Evolutionary conservation across 768 basidiomycete genomes (phyloP).

Genomic region (Rhizopogon roseolus): DNA sequence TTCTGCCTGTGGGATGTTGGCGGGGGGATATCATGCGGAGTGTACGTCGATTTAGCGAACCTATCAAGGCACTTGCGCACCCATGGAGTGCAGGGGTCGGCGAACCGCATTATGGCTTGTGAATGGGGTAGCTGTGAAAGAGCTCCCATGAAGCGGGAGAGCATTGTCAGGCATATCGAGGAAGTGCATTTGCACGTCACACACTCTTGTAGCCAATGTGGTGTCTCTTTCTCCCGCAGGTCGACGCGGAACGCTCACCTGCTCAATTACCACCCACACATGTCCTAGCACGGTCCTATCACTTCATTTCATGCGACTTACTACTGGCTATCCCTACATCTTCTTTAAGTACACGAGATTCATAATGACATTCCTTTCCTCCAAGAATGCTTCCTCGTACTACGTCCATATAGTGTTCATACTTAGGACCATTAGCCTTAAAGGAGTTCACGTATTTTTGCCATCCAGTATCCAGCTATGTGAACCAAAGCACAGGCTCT

Average conservation of each 20-base stretch:
- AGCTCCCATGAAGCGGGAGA: constrained; percentile 21
- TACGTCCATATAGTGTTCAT: too few species aligned
- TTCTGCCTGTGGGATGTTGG: constrained; percentile 9
- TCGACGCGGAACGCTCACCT: constrained; percentile 15
- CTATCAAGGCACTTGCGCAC: constrained; percentile 19
- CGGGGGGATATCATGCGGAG: neutral
- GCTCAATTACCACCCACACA: neutral
- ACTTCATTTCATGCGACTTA: neutral
- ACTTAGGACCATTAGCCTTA: too few species aligned
- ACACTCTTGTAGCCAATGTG: constrained; percentile 13
- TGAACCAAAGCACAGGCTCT: too few species aligned
- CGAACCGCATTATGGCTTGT: constrained; percentile 5
- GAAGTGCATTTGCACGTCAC: constrained; percentile 19
- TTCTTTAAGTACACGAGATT: too few species aligned
- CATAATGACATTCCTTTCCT: too few species aligned
- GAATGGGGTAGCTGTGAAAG: constrained; percentile 14
- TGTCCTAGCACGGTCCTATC: neutral
- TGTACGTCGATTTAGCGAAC: neutral
- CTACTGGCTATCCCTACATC: too few species aligned
- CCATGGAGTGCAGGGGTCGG: constrained; percentile 17
- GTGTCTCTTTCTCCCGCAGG: constrained; percentile 20
- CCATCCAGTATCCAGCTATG: too few species aligned
- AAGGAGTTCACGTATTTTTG: too few species aligned
- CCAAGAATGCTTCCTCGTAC: too few species aligned
- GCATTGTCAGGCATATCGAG: constrained; percentile 20